Percentiles rank a stretch among this genome's conserved stretches.
These are phyloP conservation scores for Starmerella stellata DNA, from an alignment of 805 yeast genomes.

Conservation along the genomic window DNA sequence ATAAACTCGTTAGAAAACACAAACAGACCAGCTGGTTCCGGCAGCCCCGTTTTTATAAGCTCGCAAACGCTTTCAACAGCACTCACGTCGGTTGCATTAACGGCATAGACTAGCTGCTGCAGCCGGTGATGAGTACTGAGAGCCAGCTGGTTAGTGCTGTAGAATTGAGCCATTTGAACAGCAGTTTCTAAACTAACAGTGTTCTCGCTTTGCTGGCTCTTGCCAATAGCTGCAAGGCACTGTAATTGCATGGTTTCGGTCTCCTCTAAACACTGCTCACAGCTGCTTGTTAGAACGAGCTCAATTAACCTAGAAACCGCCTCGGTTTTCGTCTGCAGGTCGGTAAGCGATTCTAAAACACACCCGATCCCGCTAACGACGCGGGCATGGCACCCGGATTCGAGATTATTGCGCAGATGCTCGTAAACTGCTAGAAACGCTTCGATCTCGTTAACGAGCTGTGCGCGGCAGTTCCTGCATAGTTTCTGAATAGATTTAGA, in stretches of 20 bases:
- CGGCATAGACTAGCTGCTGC: not conserved
- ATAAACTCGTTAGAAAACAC: slow-evolving; percentile 31
- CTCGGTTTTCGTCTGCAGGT: slow-evolving; percentile 18
- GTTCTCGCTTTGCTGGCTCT: slow-evolving; percentile 43
- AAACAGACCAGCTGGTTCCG: slow-evolving; percentile 41
- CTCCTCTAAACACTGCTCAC: slow-evolving; percentile 7
- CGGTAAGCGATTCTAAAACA: slow-evolving; percentile 19
- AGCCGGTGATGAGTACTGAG: not conserved
- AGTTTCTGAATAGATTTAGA: slow-evolving; percentile 40
- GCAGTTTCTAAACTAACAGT: slow-evolving; percentile 16
- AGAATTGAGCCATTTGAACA: not conserved
- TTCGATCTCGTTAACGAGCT: slow-evolving; percentile 15
- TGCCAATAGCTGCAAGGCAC: slow-evolving; percentile 54
- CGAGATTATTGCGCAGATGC: slow-evolving; percentile 13
- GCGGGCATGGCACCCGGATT: slow-evolving; percentile 19
- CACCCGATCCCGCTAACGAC: slow-evolving; percentile 22
- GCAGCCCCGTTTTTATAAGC: slow-evolving; percentile 44
- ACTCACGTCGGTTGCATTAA: slow-evolving; percentile 30
- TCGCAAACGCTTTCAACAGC: slow-evolving; percentile 47
- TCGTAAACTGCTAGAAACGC: slow-evolving; percentile 20
- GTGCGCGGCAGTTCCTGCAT: slow-evolving; percentile 20
- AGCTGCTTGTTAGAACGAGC: not conserved
- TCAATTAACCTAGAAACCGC: slow-evolving; percentile 15
- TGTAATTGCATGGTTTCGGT: slow-evolving; percentile 36
- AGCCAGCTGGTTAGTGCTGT: not conserved